Evolutionary conservation across 176 grass and related monocot genomes (phyloP).

Genomic region (Raddia guianensis): DNA sequence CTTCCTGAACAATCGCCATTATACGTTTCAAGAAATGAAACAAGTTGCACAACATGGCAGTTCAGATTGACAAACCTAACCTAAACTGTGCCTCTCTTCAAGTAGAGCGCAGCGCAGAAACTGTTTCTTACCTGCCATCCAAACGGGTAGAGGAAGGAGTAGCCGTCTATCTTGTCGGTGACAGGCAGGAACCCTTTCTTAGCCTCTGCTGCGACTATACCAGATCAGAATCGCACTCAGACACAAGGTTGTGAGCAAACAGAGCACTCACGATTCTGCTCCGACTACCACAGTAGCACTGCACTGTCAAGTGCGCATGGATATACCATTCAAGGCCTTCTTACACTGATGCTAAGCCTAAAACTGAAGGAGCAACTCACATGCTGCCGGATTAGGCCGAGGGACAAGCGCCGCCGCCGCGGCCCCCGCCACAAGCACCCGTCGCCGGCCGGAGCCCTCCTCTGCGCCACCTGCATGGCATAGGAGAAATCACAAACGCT

Average conservation of each 20-base stretch:
- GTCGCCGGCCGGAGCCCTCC: slow-evolving; percentile 48
- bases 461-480: slow-evolving; percentile 22
- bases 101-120: background rate
- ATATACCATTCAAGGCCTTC: background rate
- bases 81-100: background rate
- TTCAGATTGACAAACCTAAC: background rate
- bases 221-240: slow-evolving; percentile 85
- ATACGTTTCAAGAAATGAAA: background rate
- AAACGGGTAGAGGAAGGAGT: slow-evolving; percentile 87
- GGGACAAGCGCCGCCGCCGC: slow-evolving; percentile 45
- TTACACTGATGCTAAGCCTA: background rate
- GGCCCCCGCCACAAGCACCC: slow-evolving; percentile 60
- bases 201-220: slow-evolving; percentile 87
- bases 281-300: background rate
- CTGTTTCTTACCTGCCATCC: slow-evolving; percentile 80
- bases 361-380: slow-evolving; percentile 49
- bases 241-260: slow-evolving; percentile 45
- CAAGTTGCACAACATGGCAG: background rate
- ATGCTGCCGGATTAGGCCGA: slow-evolving; percentile 53
- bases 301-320: background rate
- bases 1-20: slow-evolving; percentile 54
- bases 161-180: slow-evolving; percentile 65
- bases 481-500: background rate
- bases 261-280: slow-evolving; percentile 18
- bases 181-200: slow-evolving; percentile 87